phyloP scores from a whole-genome alignment of 148 eudicot genomes.

The Persicaria maculosa region DNA sequence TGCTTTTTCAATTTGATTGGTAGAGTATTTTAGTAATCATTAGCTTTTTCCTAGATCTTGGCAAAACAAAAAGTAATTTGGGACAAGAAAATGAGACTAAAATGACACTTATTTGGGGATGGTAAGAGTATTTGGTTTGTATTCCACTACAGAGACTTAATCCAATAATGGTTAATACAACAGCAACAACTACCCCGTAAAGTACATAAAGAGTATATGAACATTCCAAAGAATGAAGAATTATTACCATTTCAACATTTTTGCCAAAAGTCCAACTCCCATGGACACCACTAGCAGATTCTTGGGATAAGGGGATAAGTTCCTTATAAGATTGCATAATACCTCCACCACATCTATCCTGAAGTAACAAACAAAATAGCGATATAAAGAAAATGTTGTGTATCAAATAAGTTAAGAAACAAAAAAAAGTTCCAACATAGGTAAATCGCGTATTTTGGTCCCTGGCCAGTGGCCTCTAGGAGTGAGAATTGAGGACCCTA shows the following conservation, averaged over 20 bases:
- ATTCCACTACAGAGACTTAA: not conserved
- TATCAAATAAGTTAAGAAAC: conserved; percentile 2
- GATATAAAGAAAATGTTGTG: conserved; percentile 7
- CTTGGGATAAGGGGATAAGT: conserved; percentile 35
- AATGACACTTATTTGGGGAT: no score
- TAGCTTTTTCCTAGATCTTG: no score
- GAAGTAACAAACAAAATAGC: conserved; percentile 20
- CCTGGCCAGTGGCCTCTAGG: not conserved
- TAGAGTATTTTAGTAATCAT: no score
- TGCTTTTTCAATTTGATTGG: no score
- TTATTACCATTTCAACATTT: conserved; percentile 79
- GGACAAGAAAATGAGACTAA: no score
- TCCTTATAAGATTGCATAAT: conserved; percentile 64
- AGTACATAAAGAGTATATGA: not conserved
- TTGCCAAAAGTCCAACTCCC: conserved; percentile 62
- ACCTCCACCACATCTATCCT: conserved; percentile 73
- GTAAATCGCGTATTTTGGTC: not conserved
- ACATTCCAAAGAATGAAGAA: conserved; percentile 1
- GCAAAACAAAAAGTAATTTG: no score
- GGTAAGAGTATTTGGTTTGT: not conserved
- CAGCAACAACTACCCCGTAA: not conserved
- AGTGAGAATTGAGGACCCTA: not conserved
- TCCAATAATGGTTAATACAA: no score
- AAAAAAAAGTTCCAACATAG: not conserved
- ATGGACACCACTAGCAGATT: conserved; percentile 62